A percentile compares a stretch with the other conserved stretches of the same genome.
These are phyloP conservation scores for Lepidium didymum DNA, from an alignment of 345 rosid genomes.

Conservation along the genomic window DNA sequence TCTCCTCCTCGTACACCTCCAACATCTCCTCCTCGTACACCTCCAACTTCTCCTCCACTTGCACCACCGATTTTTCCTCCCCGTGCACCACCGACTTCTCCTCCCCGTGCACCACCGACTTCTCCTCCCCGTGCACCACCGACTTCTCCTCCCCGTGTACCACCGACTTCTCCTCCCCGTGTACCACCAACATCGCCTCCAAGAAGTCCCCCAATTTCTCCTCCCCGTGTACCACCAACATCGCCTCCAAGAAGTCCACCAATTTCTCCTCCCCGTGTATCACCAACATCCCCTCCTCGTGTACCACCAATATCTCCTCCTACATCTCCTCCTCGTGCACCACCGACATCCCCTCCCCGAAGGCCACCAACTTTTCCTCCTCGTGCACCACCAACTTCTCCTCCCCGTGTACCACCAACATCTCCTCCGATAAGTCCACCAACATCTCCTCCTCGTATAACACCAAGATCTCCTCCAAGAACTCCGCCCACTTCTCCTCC, in stretches of 20 bases:
- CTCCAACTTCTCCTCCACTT: background rate
- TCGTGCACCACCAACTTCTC: background rate
- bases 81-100: background rate
- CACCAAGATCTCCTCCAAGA: background rate
- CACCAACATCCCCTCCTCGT: background rate
- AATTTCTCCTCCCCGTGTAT: background rate
- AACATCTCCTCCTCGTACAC: background rate
- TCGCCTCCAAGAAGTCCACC: background rate
- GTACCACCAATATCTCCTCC: background rate
- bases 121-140: background rate
- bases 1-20: too few species aligned
- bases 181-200: background rate
- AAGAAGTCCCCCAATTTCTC: background rate
- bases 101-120: background rate
- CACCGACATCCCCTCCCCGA: background rate
- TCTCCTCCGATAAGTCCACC: background rate
- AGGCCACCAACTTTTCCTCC: background rate
- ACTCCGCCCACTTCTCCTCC: background rate
- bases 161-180: background rate
- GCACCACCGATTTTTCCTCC: background rate
- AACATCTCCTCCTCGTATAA: background rate
- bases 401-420: background rate
- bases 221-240: background rate
- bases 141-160: background rate
- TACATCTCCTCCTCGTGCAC: background rate